A percentile compares a stretch with the other conserved stretches of the same genome.
Evolutionary conservation across 495 filamentous ascomycete species (phyloP).

Genomic region (Neurospora tetraspora): DNA sequence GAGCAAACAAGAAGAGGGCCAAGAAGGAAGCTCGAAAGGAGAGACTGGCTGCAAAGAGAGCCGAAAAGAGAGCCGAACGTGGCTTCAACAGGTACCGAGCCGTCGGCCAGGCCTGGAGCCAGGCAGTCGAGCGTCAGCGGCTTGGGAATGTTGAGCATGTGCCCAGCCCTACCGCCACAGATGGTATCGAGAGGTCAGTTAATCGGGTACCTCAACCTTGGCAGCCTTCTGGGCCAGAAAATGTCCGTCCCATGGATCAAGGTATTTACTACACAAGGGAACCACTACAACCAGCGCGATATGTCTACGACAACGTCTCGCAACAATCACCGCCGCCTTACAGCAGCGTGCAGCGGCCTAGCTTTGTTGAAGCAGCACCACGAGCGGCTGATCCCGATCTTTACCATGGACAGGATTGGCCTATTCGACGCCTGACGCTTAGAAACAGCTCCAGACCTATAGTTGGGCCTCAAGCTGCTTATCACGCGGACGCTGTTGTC

Average conservation of each 20-base stretch:
- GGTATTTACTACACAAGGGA: background rate
- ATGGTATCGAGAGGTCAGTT: constrained; percentile 1
- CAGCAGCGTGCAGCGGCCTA: background rate
- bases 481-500: background rate
- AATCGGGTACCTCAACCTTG: constrained; percentile 4
- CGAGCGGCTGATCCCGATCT: background rate
- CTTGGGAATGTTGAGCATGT: constrained; percentile 3
- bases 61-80: constrained; percentile 18
- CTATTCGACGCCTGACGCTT: background rate
- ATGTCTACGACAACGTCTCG: background rate
- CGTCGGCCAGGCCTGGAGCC: constrained; percentile 22
- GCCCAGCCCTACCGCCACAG: background rate
- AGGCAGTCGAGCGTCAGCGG: constrained; percentile 21
- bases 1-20: constrained; percentile 4
- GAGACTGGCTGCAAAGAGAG: constrained; percentile 5
- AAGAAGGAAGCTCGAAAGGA: constrained; percentile 15
- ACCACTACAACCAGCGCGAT: background rate
- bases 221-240: background rate
- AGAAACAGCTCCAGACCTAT: constrained; percentile 8
- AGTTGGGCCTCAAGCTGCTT: constrained; percentile 9
- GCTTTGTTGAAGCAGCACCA: background rate
- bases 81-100: constrained; percentile 33
- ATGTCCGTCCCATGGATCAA: background rate
- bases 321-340: background rate
- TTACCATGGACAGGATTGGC: background rate